Evolutionary conservation across 1,139 yeast species (phyloP).

Genomic region (Pichia cactophila): DNA sequence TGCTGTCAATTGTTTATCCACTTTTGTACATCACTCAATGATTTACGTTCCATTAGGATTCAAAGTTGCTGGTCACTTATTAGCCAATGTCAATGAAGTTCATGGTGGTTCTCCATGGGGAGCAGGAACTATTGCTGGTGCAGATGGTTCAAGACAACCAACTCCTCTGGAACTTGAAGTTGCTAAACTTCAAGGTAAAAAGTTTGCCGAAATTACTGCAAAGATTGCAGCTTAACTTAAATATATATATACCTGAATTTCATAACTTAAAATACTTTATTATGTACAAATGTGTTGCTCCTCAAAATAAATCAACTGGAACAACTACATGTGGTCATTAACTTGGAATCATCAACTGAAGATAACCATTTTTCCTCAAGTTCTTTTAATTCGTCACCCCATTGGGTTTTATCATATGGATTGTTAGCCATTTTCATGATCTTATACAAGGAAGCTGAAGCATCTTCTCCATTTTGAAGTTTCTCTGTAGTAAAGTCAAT

Average conservation of each 20-base stretch:
- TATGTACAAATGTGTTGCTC: too few species aligned
- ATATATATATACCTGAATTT: too few species aligned
- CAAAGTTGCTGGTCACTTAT: conserved; percentile 48
- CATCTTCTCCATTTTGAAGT: conserved; percentile 18
- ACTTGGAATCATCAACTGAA: conserved; percentile 37
- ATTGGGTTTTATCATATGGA: conserved; percentile 50
- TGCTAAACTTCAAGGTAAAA: conserved; percentile 54
- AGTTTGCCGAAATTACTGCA: conserved; percentile 38
- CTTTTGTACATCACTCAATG: conserved; percentile 69
- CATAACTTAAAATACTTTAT: too few species aligned
- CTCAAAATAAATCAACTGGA: conserved; percentile 35
- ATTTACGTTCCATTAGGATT: conserved; percentile 75
- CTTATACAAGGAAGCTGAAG: conserved; percentile 38
- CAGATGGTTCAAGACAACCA: conserved; percentile 71
- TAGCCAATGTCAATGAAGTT: conserved; percentile 54
- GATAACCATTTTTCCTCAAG: conserved; percentile 50
- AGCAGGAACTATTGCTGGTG: conserved; percentile 73
- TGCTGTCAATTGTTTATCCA: conserved; percentile 53
- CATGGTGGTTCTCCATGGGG: conserved; percentile 89
- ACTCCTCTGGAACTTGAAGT: conserved; percentile 54
- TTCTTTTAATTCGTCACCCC: conserved; percentile 60
- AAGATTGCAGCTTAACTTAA: conserved; percentile 10
- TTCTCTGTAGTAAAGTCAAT: conserved; percentile 37
- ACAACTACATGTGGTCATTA: conserved; percentile 62
- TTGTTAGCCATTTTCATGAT: conserved; percentile 53